A percentile compares a stretch with the other conserved stretches of the same genome.
Evolutionary conservation across 306 rosid species (phyloP).

Genomic region (Dalbergia cochinchinensis): DNA sequence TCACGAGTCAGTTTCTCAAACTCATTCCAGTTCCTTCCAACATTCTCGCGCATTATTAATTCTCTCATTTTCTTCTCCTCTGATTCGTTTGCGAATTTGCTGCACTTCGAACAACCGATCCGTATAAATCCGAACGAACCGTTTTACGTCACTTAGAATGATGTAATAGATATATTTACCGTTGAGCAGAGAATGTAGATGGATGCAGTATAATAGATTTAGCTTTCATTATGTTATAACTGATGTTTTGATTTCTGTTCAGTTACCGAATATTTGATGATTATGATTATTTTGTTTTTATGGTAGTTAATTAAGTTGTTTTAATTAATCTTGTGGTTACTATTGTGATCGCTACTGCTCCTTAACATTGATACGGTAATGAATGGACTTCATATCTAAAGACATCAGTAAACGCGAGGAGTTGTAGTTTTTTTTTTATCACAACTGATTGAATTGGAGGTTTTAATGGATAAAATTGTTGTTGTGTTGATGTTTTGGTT

Average conservation of each 20-base stretch:
- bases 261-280: background rate
- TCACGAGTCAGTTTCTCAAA: conserved; percentile 51
- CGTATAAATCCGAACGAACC: background rate
- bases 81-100: background rate
- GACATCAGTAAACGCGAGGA: background rate
- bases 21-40: background rate
- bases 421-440: background rate
- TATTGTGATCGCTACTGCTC: background rate
- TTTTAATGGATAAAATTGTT: conserved; percentile 19
- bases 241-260: conserved; percentile 10
- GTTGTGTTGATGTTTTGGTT: conserved; percentile 7
- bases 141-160: background rate
- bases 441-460: background rate
- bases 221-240: background rate
- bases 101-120: background rate
- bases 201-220: conserved; percentile 20
- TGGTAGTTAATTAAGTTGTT: background rate
- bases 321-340: background rate
- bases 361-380: background rate
- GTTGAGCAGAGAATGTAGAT: background rate
- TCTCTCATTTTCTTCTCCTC: background rate
- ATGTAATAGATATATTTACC: background rate
- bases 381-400: background rate
- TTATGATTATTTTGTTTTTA: background rate
- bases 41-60: background rate